Evolutionary conservation across 371 early-diverging fungal genomes (phyloP).

Genomic region (Chytridium lagenaria): DNA sequence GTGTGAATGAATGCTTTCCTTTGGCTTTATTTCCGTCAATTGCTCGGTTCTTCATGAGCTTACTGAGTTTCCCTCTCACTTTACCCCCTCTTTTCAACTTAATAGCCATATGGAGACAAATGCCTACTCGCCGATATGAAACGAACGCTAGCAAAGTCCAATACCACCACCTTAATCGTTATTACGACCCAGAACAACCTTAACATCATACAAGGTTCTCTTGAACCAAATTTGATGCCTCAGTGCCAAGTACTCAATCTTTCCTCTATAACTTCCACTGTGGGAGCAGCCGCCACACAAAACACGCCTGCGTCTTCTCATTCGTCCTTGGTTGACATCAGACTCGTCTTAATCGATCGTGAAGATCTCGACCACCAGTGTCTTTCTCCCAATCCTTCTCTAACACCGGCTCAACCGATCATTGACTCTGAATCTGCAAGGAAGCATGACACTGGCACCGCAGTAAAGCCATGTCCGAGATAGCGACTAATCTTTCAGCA

Average conservation of each 20-base stretch:
- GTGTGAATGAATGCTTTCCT: no score
- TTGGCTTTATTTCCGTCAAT: no score
- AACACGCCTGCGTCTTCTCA: background rate
- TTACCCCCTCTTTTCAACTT: no score
- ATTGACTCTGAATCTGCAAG: background rate
- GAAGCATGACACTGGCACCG: background rate
- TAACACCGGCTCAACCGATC: background rate
- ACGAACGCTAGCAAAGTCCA: no score
- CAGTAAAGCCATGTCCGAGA: background rate
- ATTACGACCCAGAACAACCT: background rate
- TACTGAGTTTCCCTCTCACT: no score
- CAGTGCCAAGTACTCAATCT: background rate
- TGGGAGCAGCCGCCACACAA: background rate
- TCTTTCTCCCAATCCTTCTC: background rate
- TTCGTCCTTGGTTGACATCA: background rate
- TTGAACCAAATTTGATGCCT: background rate
- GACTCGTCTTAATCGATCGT: background rate
- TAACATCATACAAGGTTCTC: background rate
- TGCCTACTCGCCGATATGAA: no score
- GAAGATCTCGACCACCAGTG: background rate
- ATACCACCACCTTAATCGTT: no score
- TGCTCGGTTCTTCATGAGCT: no score
- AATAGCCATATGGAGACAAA: no score
- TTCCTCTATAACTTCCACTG: background rate
- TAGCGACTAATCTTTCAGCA: background rate